Evolutionary conservation across 2,329 filamentous ascomycete species (phyloP).

Genomic region (Aspergillus brasiliensis): DNA sequence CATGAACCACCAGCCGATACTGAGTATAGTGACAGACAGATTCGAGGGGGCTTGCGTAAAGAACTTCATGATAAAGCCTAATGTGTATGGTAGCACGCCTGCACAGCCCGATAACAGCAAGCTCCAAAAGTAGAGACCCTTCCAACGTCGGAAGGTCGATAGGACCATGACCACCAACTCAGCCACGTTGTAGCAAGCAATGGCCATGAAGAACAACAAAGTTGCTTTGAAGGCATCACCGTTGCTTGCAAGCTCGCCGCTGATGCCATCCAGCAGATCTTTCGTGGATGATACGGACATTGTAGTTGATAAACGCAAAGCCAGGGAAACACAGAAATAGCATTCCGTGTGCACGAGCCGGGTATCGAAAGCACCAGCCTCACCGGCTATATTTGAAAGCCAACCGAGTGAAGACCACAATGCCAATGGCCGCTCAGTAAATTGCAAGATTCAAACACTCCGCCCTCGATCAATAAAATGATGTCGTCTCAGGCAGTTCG

Average conservation of each 20-base stretch:
- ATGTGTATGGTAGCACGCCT: slow-evolving; percentile 41
- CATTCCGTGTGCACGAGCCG: not conserved
- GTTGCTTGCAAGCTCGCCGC: slow-evolving; percentile 29
- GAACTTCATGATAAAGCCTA: slow-evolving; percentile 48
- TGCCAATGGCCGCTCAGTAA: not conserved
- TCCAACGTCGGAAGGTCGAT: slow-evolving; percentile 41
- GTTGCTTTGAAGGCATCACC: slow-evolving; percentile 25
- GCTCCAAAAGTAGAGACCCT: slow-evolving; percentile 49
- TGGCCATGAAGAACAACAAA: slow-evolving; percentile 36
- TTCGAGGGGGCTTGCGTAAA: slow-evolving; percentile 35
- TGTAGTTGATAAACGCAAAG: not conserved
- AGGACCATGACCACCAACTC: slow-evolving; percentile 46
- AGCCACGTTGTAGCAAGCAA: slow-evolving; percentile 53
- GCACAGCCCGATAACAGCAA: slow-evolving; percentile 38
- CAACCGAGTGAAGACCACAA: not conserved
- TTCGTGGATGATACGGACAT: slow-evolving; percentile 13
- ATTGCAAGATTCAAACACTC: not conserved
- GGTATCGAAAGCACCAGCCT: not conserved
- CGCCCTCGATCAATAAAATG: not conserved
- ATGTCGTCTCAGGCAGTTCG: not conserved
- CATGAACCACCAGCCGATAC: slow-evolving; percentile 62
- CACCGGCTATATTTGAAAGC: not conserved
- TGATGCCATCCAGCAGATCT: slow-evolving; percentile 34
- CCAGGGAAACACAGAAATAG: not conserved
- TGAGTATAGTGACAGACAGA: slow-evolving; percentile 45